Evolutionary conservation across 2,329 filamentous ascomycete species (phyloP).

Genomic region (Fusarium armeniacum): DNA sequence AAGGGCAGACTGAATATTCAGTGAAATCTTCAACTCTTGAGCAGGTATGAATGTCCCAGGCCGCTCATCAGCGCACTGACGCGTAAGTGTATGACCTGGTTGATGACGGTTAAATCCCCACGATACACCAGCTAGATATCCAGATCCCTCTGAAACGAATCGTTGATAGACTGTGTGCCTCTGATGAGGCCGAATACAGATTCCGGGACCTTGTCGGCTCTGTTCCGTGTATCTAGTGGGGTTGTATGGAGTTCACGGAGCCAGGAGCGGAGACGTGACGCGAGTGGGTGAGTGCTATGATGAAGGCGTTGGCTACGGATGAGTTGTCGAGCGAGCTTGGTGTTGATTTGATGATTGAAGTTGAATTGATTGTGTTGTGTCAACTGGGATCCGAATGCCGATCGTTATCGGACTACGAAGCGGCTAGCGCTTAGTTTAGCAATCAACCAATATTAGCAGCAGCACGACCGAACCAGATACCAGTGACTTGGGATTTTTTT

Average conservation of each 20-base stretch:
- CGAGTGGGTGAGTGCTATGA: not conserved
- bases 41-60: not conserved
- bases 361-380: slow-evolving; percentile 11
- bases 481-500: not conserved
- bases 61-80: not conserved
- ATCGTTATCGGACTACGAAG: slow-evolving; percentile 27
- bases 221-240: slow-evolving; percentile 28
- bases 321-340: slow-evolving; percentile 23
- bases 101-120: not conserved
- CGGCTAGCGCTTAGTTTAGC: slow-evolving; percentile 23
- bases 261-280: slow-evolving; percentile 15
- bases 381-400: slow-evolving; percentile 19
- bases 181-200: slow-evolving; percentile 12
- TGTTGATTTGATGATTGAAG: slow-evolving; percentile 24
- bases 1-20: not conserved
- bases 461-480: not conserved
- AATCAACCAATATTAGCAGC: slow-evolving; percentile 32
- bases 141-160: not conserved
- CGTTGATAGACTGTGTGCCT: not conserved
- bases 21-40: not conserved
- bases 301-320: not conserved
- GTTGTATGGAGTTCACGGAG: slow-evolving; percentile 20
- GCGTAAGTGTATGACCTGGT: no score
- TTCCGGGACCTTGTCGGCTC: slow-evolving; percentile 13
- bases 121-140: not conserved